These are phyloP conservation scores for Penicillium sp. DNA, from an alignment of 2,329 filamentous ascomycete species.

Conservation along the genomic window DNA sequence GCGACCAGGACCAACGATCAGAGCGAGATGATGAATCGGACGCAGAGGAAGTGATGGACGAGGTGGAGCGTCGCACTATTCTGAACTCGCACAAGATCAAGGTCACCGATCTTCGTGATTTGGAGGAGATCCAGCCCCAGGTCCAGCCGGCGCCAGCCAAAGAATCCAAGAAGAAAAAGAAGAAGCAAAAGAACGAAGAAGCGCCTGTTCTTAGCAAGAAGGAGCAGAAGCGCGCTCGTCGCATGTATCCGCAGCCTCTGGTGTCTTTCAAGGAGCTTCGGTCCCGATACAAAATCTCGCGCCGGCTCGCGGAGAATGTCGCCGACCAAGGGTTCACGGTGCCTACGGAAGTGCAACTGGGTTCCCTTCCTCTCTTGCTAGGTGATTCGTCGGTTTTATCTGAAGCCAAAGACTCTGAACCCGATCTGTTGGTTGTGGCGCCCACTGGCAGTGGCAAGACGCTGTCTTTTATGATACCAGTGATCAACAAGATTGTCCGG, in stretches of 20 bases:
- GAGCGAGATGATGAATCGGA: constrained; percentile 27
- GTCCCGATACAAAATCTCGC: constrained; percentile 68
- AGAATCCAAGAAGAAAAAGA: constrained; percentile 52
- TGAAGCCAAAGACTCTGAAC: constrained; percentile 28
- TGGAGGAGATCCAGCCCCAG: constrained; percentile 36
- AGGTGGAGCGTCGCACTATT: constrained; percentile 70
- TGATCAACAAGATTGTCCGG: constrained; percentile 71
- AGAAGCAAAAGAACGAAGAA: constrained; percentile 53
- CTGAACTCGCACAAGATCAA: constrained; percentile 81
- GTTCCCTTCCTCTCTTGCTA: constrained; percentile 74
- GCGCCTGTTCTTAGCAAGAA: constrained; percentile 43
- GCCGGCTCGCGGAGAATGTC: constrained; percentile 73
- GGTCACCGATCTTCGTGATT: constrained; percentile 67
- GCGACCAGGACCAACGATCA: constrained; percentile 12
- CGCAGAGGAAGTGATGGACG: constrained; percentile 49
- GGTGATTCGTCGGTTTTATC: constrained; percentile 45
- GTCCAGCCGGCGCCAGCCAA: constrained; percentile 26
- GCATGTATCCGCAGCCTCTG: constrained; percentile 76
- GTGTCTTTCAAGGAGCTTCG: constrained; percentile 71
- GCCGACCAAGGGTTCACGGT: constrained; percentile 77
- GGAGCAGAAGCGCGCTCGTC: constrained; percentile 51
- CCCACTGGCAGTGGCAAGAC: constrained; percentile 98
- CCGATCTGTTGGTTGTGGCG: constrained; percentile 83
- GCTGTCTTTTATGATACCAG: constrained; percentile 82
- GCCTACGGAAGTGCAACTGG: constrained; percentile 93